Base-by-base conservation (phyloP, 352 stramenopile genomes). In the Phytopythium sindhum region DNA sequence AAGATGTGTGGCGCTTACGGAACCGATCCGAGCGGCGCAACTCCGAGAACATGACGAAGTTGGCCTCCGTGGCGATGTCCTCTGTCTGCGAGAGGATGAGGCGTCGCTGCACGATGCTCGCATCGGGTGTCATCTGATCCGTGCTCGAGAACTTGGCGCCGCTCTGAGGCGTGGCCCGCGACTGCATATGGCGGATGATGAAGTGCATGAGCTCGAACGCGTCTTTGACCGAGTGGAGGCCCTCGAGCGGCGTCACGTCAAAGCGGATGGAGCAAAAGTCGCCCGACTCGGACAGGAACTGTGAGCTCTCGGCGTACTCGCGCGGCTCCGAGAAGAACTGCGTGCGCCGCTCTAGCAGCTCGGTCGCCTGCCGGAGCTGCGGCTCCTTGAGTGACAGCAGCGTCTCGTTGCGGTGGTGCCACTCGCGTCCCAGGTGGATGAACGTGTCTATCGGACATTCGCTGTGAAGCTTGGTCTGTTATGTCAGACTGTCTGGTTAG, bases 211-310 rank as follows among this genome's bases (percentile, higher is more conserved):
- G 62, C 23, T 79, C 71, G 29, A 70, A 73, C 2, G 69, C 74
- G 2, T 79, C 64, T 24, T 72, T 64, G 21, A 81, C 71, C 14
- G 65, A 77, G 28, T 41, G 57, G 10, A 75, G 50, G 2, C 69
- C 66, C 23, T 74, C 67, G 14, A 79, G 55, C 14, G 70, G 75
- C 3, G 67, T 68, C 60, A 75, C 64, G 28, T 84, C 67, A 59
- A 84, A 86, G 28, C 73, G 69, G 15, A 75, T 58, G 14, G 64
- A 76, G 60, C 73, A 82, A 31, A 71, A 81, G 41, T 86, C 73
- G 4, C 75, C 77, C 12, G 28, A 31, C 14, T 75, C 72, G 23
- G 68, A 78, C 55, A 81, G 64, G 56, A 84, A 89, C 35, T 78
- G 75, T 29, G 77, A 76, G 52, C 64, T 74, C 23, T 75, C 67